Evolutionary conservation across 176 grass and related monocot species (phyloP).

Genomic region (Metroxylon sagu): DNA sequence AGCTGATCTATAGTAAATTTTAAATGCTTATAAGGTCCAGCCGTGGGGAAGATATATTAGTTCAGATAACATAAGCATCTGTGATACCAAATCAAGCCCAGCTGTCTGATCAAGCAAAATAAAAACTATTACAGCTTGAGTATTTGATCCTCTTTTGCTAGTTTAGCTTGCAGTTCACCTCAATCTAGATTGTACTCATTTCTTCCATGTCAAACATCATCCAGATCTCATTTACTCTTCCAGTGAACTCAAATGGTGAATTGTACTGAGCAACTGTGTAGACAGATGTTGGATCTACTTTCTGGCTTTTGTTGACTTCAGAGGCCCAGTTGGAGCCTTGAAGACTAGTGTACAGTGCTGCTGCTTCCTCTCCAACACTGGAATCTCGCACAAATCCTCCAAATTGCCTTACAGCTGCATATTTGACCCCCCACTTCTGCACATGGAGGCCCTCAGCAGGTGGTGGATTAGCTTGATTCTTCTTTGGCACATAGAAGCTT

Average conservation of each 20-base stretch:
- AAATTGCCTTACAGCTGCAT: slow-evolving; percentile 68
- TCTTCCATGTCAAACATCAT: slow-evolving; percentile 47
- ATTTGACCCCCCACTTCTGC: slow-evolving; percentile 40
- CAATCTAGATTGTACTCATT: no score
- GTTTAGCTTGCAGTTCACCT: no score
- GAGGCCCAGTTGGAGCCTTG: slow-evolving; percentile 64
- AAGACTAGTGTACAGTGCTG: slow-evolving; percentile 52
- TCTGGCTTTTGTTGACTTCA: slow-evolving; percentile 35
- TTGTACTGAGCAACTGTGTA: slow-evolving; percentile 96
- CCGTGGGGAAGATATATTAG: no score
- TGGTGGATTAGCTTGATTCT: slow-evolving; percentile 75
- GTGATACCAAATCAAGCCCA: no score
- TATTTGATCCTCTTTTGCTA: no score
- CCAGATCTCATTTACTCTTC: slow-evolving; percentile 93
- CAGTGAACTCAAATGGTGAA: slow-evolving; percentile 84
- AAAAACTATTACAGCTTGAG: no score
- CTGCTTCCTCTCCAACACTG: slow-evolving; percentile 52
- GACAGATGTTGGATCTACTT: slow-evolving; percentile 16
- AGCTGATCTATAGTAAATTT: no score
- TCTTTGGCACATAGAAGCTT: slow-evolving; percentile 84
- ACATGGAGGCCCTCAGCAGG: slow-evolving; percentile 53
- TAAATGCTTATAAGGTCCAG: no score
- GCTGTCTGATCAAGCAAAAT: no score
- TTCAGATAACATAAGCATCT: no score
- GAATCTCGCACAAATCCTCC: slow-evolving; percentile 59